Evolutionary conservation across 106 monocot genomes (phyloP).

Genomic region (Narthecium ossifragum): DNA sequence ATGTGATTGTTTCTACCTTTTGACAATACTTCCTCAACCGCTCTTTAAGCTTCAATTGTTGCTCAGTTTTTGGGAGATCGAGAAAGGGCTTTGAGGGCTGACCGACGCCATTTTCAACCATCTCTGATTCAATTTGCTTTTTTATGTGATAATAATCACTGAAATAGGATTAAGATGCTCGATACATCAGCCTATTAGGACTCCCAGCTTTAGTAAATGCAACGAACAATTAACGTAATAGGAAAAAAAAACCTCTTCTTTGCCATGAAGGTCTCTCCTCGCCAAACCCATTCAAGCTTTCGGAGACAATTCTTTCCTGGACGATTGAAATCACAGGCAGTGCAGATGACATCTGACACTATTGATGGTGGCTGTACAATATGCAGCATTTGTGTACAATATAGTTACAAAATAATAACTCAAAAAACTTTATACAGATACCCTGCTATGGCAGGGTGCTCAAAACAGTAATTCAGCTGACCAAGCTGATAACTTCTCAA

Average conservation of each 20-base stretch:
- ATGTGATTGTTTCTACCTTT: conserved; percentile 40
- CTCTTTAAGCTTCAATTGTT: conserved; percentile 76
- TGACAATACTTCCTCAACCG: conserved; percentile 90
- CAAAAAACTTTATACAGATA: no score
- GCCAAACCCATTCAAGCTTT: conserved; percentile 99
- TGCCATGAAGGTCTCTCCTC: conserved; percentile 88
- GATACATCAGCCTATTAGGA: background rate
- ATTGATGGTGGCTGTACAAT: conserved; percentile 95
- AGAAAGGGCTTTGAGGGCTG: conserved; percentile 50
- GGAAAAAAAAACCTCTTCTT: conserved; percentile 55
- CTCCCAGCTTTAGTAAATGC: background rate
- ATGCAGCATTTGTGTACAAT: no score
- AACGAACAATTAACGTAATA: background rate
- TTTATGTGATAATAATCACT: conserved; percentile 96
- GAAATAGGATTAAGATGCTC: conserved; percentile 6
- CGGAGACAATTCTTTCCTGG: conserved; percentile 95
- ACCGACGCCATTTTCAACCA: conserved; percentile 43
- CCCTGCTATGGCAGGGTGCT: no score
- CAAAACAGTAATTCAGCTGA: no score
- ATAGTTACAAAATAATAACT: no score
- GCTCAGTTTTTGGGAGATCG: conserved; percentile 77
- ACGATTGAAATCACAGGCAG: conserved; percentile 98
- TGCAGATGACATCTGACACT: conserved; percentile 91
- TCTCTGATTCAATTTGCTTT: conserved; percentile 89
- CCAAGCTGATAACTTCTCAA: no score